Percentiles rank a stretch among this genome's conserved stretches.
These are phyloP conservation scores for Pulveroboletus sp. DNA, from an alignment of 768 basidiomycete genomes.

Conservation along the genomic window DNA sequence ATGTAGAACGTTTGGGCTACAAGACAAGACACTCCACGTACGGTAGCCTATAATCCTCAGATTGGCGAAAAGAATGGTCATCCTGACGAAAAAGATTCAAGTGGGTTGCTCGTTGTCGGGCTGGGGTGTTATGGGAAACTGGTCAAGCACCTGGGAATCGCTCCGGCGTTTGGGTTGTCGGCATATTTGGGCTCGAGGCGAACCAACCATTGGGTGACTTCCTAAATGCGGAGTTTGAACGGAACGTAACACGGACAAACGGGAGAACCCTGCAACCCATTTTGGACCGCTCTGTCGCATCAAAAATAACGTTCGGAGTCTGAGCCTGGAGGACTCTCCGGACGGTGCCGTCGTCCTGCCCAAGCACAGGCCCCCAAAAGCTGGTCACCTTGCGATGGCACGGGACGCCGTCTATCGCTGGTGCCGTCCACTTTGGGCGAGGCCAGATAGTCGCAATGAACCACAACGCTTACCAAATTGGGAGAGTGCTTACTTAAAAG, in stretches of 20 bases:
- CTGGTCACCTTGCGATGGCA: no score
- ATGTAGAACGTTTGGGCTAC: conserved; percentile 20
- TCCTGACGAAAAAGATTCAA: conserved; percentile 18
- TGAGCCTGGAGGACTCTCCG: no score
- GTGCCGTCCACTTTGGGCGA: no score
- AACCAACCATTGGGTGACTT: background rate
- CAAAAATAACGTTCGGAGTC: background rate
- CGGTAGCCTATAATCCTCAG: conserved; percentile 50
- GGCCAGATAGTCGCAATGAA: no score
- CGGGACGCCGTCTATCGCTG: no score
- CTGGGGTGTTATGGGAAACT: conserved; percentile 2
- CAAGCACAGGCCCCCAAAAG: background rate
- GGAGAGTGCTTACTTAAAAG: no score
- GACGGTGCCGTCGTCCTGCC: no score
- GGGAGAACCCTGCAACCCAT: background rate
- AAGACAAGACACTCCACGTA: conserved; percentile 26
- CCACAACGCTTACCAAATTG: background rate
- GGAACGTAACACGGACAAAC: background rate
- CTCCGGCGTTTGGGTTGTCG: conserved; percentile 4
- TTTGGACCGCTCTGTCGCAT: no score
- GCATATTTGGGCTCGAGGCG: conserved; percentile 12
- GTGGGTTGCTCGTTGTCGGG: conserved; percentile 6
- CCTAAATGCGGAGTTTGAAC: conserved; percentile 13
- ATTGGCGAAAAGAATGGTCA: conserved; percentile 61
- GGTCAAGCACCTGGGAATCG: conserved; percentile 15